Evolutionary conservation across 805 yeast species (phyloP).

Genomic region (Kazachstania taianensis): DNA sequence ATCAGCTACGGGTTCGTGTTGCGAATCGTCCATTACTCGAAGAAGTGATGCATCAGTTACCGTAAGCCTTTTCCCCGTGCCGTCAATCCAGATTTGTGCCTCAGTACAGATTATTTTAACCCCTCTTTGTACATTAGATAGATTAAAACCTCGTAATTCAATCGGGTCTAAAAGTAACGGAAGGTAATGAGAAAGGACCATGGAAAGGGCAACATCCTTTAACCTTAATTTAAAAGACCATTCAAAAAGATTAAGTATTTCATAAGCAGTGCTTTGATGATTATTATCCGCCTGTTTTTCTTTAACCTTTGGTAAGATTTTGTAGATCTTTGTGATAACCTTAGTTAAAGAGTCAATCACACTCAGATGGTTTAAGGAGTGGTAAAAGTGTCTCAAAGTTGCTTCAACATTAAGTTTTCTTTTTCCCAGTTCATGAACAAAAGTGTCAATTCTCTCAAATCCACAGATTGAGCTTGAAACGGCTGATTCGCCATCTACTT

Average conservation of each 20-base stretch:
- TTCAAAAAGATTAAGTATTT: slow-evolving; percentile 6
- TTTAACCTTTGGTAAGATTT: background rate
- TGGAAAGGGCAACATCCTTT: slow-evolving; percentile 18
- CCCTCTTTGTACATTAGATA: slow-evolving; percentile 21
- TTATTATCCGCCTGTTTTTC: background rate
- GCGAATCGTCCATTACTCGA: slow-evolving; percentile 18
- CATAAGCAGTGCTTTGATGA: no score
- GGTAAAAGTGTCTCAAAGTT: slow-evolving; percentile 22
- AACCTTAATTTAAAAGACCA: slow-evolving; percentile 20
- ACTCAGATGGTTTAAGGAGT: slow-evolving; percentile 16
- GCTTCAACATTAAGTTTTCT: slow-evolving; percentile 11
- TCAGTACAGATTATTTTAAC: slow-evolving; percentile 15
- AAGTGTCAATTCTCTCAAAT: slow-evolving; percentile 24
- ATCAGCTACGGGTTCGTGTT: slow-evolving; percentile 8
- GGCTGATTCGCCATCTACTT: slow-evolving; percentile 5
- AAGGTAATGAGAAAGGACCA: slow-evolving; percentile 16
- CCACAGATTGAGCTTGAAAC: slow-evolving; percentile 19
- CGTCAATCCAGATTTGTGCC: slow-evolving; percentile 9
- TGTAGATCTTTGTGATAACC: slow-evolving; percentile 3
- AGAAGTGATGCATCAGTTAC: slow-evolving; percentile 13
- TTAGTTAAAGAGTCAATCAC: slow-evolving; percentile 14
- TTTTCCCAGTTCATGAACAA: slow-evolving; percentile 12
- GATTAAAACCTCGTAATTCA: slow-evolving; percentile 10
- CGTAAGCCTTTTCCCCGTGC: slow-evolving; percentile 7
- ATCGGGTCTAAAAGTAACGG: slow-evolving; percentile 20